These are phyloP conservation scores for Sporothrix humicola DNA, from an alignment of 2,329 filamentous ascomycete genomes.

Conservation along the genomic window DNA sequence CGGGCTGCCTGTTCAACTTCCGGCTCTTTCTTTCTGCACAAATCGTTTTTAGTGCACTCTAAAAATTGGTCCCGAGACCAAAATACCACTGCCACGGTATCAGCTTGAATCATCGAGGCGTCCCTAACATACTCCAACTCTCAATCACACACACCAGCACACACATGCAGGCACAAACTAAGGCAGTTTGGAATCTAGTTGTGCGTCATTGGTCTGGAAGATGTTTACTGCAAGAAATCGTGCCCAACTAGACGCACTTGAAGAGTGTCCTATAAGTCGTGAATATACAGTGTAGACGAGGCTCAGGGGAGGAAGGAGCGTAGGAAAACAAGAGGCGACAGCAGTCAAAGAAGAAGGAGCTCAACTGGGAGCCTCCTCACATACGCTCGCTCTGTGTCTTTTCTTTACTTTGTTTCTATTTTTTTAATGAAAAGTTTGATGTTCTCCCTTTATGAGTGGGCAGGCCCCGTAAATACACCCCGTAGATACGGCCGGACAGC, in stretches of 20 bases:
- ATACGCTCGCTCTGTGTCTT: background rate
- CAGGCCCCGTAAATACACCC: slow-evolving; percentile 6
- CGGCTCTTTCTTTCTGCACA: background rate
- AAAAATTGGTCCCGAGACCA: background rate
- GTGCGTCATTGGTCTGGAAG: background rate
- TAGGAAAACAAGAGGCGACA: slow-evolving; percentile 17
- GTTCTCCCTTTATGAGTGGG: background rate
- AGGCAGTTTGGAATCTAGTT: slow-evolving; percentile 17
- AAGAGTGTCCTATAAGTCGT: background rate
- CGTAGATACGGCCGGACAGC: background rate
- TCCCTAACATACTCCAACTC: background rate
- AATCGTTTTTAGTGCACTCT: background rate
- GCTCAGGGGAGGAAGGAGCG: background rate
- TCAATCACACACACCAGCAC: no score
- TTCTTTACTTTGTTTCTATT: background rate
- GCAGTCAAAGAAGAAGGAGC: background rate
- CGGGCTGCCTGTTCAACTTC: slow-evolving; percentile 16
- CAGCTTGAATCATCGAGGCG: slow-evolving; percentile 2
- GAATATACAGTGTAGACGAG: background rate
- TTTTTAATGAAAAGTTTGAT: background rate
- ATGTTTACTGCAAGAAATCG: no score
- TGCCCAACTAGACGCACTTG: background rate
- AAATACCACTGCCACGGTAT: slow-evolving; percentile 15
- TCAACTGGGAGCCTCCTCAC: background rate
- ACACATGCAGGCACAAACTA: background rate